These are phyloP conservation scores for Suhomyces chickasaworum DNA, from an alignment of 1,139 yeast species.

Conservation along the genomic window DNA sequence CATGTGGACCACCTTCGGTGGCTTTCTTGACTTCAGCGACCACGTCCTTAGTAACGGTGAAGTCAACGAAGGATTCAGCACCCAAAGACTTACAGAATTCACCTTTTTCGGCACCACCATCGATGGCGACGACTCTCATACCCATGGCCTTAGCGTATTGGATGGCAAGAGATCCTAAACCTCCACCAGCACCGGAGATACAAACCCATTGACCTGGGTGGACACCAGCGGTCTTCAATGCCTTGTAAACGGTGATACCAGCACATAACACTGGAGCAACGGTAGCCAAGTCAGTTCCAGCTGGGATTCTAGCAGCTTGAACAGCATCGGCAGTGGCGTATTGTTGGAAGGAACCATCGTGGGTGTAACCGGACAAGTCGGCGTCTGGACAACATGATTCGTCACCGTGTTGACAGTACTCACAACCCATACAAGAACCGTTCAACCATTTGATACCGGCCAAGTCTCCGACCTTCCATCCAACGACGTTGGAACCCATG, in stretches of 20 bases:
- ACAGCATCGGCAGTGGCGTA: constrained; percentile 66
- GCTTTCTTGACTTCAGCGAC: constrained; percentile 29
- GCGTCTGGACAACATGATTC: constrained; percentile 73
- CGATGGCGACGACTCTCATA: constrained; percentile 72
- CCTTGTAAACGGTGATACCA: constrained; percentile 84
- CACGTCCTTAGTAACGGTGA: constrained; percentile 43
- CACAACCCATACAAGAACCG: constrained; percentile 74
- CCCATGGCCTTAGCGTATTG: constrained; percentile 88
- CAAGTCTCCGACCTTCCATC: constrained; percentile 71
- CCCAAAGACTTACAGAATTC: constrained; percentile 58
- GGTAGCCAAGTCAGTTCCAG: constrained; percentile 36
- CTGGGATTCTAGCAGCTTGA: constrained; percentile 41
- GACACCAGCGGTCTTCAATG: constrained; percentile 68
- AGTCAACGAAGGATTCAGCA: constrained; percentile 72
- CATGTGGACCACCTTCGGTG: constrained; percentile 60
- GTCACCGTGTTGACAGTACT: constrained; percentile 64
- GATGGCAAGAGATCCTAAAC: constrained; percentile 77
- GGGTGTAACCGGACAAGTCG: constrained; percentile 75
- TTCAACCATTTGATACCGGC: constrained; percentile 80
- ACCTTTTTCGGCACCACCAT: constrained; percentile 70
- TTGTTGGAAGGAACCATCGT: constrained; percentile 83
- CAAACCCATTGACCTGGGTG: constrained; percentile 79
- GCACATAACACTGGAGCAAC: constrained; percentile 60
- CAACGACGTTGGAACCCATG: constrained; percentile 66
- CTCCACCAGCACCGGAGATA: constrained; percentile 84